These are phyloP conservation scores for Pichia sp. DNA, from an alignment of 1,139 yeast species.

Conservation along the genomic window DNA sequence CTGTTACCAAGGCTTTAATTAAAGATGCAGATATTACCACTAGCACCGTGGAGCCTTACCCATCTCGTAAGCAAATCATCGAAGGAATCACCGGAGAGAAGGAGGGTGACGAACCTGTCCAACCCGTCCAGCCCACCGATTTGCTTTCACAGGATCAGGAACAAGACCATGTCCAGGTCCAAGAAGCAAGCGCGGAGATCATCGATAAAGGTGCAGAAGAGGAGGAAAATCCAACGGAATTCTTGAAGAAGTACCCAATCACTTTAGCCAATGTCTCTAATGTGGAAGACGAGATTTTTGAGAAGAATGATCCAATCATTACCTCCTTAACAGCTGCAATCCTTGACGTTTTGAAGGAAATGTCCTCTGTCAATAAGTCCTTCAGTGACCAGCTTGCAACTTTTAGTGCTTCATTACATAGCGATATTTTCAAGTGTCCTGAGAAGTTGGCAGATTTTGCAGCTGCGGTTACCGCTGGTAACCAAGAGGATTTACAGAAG, in stretches of 20 bases:
- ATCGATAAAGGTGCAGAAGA: no score
- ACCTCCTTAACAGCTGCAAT: constrained; percentile 67
- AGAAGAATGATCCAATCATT: constrained; percentile 66
- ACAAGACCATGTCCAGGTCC: no score
- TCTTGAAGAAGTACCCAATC: constrained; percentile 57
- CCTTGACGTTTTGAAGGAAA: constrained; percentile 55
- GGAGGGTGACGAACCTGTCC: constrained; percentile 29
- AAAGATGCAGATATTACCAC: constrained; percentile 16
- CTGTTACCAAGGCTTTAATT: constrained; percentile 20
- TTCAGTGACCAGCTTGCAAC: constrained; percentile 63
- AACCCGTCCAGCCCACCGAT: no score
- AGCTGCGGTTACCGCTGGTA: constrained; percentile 71
- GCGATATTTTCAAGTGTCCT: constrained; percentile 69
- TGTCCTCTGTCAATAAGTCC: constrained; percentile 49
- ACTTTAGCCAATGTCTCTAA: constrained; percentile 65
- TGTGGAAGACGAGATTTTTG: constrained; percentile 70
- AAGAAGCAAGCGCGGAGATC: no score
- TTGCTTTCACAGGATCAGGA: no score
- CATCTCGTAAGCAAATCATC: constrained; percentile 27
- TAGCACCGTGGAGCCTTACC: constrained; percentile 13
- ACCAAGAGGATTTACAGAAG: constrained; percentile 55
- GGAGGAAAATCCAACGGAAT: constrained; percentile 50
- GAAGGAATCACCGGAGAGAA: constrained; percentile 31
- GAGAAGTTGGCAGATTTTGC: constrained; percentile 71
- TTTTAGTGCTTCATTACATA: constrained; percentile 62